Base-by-base conservation (phyloP, 2,329 filamentous ascomycete genomes). In the Colletotrichum sp. region DNA sequence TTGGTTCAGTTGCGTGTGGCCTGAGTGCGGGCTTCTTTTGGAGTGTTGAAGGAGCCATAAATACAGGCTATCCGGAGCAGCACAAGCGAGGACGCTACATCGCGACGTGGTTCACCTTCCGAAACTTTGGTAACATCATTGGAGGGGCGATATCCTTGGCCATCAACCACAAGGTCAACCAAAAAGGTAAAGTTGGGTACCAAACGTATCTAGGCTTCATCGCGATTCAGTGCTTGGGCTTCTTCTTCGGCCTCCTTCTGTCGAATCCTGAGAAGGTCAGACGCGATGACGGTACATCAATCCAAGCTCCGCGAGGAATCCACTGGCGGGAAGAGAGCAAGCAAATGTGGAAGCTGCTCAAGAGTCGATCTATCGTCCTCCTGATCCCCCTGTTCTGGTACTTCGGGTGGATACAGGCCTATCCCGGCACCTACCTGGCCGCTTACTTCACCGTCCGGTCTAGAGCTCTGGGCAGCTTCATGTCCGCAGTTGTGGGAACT, bases 21-120 rank as follows among this genome's bases (percentile, higher is more conserved):
- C 85, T 93, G 25, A 90, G 89, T 0, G 92, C 92, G 0, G 92
- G 92, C 0, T 86, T 94, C 4, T 94, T 94, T 83, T 94, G 93
- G 93, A 90, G 90, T 83, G 90, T 91, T 0, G 93, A 94, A 84
- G 92, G 90, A 2, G 92, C 93, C 0, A 92, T 94, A 72, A 91
- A 91, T 0, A 87, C 93, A 3, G 87, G 89, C 0, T 94, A 94
- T 78, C 92, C 92, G 0, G 92, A 93, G 77, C 90, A 91, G 1
- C 87, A 88, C 44, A 91, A 92, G 30, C 87, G 90, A 74, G 91
- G 91, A 0, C 86, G 87, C 22, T 90, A 90, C 70, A 83, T 93
- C 1, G 92, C 91, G 0, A 88, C 83, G 30, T 88, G 86, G 86
- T 82, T 87, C 68, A 83, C 83, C 6, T 85, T 85, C 63, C 84